These are phyloP conservation scores for Heliophila coronopifolia DNA, from an alignment of 441 rosid genomes.

Conservation along the genomic window DNA sequence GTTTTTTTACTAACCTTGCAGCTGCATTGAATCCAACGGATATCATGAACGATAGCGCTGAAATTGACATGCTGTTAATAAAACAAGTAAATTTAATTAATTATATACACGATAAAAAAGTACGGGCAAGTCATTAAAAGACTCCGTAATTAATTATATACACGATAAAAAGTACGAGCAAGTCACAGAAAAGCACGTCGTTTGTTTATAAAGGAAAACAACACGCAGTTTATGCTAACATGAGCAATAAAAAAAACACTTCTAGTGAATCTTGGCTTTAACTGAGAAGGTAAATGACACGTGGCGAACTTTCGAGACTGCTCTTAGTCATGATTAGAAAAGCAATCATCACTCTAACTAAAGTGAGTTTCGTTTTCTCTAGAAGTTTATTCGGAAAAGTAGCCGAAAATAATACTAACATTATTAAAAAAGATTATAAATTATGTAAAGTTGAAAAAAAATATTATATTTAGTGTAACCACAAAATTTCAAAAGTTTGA, in stretches of 20 bases:
- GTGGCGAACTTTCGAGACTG: neutral
- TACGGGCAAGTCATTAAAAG: neutral
- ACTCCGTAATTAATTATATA: too few relatives aligned
- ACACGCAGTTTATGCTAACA: neutral
- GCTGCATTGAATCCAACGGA: constrained; percentile 48
- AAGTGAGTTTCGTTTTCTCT: constrained; percentile 2
- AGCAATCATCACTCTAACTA: too few relatives aligned
- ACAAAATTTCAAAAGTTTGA: constrained; percentile 5
- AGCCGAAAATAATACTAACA: neutral
- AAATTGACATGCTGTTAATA: constrained; percentile 34
- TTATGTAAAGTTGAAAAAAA: too few relatives aligned
- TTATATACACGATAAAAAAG: too few relatives aligned
- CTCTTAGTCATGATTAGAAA: too few relatives aligned
- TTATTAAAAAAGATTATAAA: too few relatives aligned
- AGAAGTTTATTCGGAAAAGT: neutral
- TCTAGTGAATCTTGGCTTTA: neutral
- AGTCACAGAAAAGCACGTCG: too few relatives aligned
- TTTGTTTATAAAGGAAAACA: neutral
- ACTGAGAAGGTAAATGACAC: neutral
- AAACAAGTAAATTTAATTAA: neutral
- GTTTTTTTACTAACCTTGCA: constrained; percentile 27
- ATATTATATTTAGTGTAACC: neutral
- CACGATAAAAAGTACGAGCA: too few relatives aligned
- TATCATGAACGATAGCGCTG: constrained; percentile 33
- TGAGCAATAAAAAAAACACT: neutral